A percentile compares a stretch with the other conserved stretches of the same genome.
Conservation (phyloP, 805 yeast species). For the Candida caryicola region DNA sequence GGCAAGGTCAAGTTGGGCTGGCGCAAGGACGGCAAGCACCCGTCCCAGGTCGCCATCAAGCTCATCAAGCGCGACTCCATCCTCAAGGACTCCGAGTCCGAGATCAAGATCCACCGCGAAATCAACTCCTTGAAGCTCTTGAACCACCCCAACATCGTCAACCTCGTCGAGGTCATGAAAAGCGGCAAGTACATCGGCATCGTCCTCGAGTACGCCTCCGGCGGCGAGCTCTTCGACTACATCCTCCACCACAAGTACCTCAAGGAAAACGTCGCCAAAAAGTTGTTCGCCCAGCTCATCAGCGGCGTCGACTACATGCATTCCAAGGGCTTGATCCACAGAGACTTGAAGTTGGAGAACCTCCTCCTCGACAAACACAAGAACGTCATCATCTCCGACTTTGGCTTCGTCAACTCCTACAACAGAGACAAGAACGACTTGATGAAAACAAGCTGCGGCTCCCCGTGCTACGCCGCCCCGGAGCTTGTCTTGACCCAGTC, state of each 20-base stretch:
- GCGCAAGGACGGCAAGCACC: conserved; percentile 78
- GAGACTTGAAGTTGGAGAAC: conserved; percentile 76
- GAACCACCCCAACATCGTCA: conserved; percentile 91
- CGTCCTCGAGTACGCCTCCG: conserved; percentile 93
- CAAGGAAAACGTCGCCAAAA: conserved; percentile 83
- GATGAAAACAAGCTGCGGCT: conserved; percentile 94
- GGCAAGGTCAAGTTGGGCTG: conserved; percentile 97
- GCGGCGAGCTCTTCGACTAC: conserved; percentile 94
- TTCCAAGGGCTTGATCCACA: conserved; percentile 73
- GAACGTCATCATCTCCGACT: conserved; percentile 83
- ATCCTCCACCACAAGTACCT: conserved; percentile 82
- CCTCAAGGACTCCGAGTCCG: conserved; percentile 82
- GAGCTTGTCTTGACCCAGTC: conserved; percentile 85
- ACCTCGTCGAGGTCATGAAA: conserved; percentile 87
- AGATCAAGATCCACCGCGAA: conserved; percentile 87
- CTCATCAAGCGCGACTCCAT: conserved; percentile 84
- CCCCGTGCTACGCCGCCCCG: conserved; percentile 99
- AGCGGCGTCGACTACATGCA: conserved; percentile 92
- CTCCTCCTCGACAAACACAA: conserved; percentile 78
- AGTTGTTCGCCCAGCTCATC: conserved; percentile 87
- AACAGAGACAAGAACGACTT: conserved; percentile 56
- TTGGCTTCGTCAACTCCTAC: conserved; percentile 93
- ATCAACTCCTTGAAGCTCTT: conserved; percentile 83
- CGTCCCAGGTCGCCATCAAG: conserved; percentile 89
- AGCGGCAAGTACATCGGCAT: conserved; percentile 95